Evolutionary conservation across 208 protist genomes (phyloP).

Genomic region (Porcisia deanei): DNA sequence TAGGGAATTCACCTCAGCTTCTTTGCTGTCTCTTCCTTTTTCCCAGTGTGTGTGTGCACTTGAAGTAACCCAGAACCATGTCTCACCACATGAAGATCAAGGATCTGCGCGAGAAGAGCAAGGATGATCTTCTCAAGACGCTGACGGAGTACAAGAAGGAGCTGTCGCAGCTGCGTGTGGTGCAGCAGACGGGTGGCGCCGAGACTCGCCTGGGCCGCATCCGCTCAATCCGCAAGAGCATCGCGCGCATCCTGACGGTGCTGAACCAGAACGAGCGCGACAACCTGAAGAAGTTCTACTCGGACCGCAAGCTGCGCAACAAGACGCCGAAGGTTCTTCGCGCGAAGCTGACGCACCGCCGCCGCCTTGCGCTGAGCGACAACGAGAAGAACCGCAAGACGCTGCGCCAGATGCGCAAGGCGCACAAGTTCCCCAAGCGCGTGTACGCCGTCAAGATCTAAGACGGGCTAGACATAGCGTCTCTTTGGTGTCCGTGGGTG

Average conservation of each 20-base stretch:
- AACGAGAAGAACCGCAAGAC: conserved; percentile 93
- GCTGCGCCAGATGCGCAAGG: conserved; percentile 71
- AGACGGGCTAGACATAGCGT: not conserved
- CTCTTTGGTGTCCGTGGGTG: not conserved
- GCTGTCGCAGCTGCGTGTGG: conserved; percentile 96
- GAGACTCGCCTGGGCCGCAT: conserved; percentile 95
- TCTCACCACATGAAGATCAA: conserved; percentile 88
- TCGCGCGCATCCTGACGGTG: conserved; percentile 97
- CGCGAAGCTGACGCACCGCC: conserved; percentile 87
- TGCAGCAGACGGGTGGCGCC: conserved; percentile 93
- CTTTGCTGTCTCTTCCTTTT: not conserved
- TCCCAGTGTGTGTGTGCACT: not conserved
- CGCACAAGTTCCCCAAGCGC: conserved; percentile 82
- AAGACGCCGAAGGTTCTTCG: conserved; percentile 82
- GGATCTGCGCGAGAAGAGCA: conserved; percentile 94
- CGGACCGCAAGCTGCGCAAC: conserved; percentile 85
- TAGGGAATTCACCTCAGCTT: conserved; percentile 5
- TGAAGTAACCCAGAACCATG: conserved; percentile 40
- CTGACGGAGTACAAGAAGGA: conserved; percentile 97
- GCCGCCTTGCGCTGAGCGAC: conserved; percentile 83
- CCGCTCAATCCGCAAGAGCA: conserved; percentile 95
- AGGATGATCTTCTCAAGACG: conserved; percentile 97
- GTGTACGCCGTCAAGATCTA: conserved; percentile 92
- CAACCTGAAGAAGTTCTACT: conserved; percentile 95
- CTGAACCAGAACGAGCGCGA: conserved; percentile 95